phyloP scores from a whole-genome alignment of 306 rosid genomes.

The Crataegus laevigata region DNA sequence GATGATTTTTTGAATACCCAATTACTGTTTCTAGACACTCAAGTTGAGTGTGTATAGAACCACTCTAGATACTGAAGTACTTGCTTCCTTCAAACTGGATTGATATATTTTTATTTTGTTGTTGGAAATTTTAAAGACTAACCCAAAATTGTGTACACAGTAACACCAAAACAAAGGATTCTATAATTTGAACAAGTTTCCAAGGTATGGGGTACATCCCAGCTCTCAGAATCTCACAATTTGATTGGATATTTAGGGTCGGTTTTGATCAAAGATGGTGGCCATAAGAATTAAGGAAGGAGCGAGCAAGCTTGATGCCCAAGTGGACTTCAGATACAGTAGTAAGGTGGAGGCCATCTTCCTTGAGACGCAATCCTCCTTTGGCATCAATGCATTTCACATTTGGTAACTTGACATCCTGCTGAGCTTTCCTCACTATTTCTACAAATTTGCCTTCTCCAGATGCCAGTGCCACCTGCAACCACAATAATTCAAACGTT shows the following conservation, averaged over 20 bases:
- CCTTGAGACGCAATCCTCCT: slow-evolving; percentile 36
- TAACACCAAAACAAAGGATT: no score
- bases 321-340: slow-evolving; percentile 39
- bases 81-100: no score
- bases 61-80: no score
- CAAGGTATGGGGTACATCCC: not conserved
- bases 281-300: slow-evolving; percentile 19
- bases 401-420: slow-evolving; percentile 21
- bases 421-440: slow-evolving; percentile 51
- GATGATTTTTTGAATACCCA: no score
- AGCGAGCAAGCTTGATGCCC: slow-evolving; percentile 39
- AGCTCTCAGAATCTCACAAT: no score
- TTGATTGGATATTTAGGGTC: no score
- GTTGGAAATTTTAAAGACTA: no score
- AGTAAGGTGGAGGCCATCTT: slow-evolving; percentile 52
- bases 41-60: no score
- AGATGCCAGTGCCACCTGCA: slow-evolving; percentile 55
- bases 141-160: no score
- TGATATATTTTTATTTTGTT: no score
- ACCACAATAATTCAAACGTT: not conserved
- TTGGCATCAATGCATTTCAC: slow-evolving; percentile 48
- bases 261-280: no score
- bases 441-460: slow-evolving; percentile 50
- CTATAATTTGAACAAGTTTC: not conserved
- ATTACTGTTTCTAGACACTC: no score